Base-by-base conservation (phyloP, 139 green algal species). In the Deuterostichococcus epilithicus region DNA sequence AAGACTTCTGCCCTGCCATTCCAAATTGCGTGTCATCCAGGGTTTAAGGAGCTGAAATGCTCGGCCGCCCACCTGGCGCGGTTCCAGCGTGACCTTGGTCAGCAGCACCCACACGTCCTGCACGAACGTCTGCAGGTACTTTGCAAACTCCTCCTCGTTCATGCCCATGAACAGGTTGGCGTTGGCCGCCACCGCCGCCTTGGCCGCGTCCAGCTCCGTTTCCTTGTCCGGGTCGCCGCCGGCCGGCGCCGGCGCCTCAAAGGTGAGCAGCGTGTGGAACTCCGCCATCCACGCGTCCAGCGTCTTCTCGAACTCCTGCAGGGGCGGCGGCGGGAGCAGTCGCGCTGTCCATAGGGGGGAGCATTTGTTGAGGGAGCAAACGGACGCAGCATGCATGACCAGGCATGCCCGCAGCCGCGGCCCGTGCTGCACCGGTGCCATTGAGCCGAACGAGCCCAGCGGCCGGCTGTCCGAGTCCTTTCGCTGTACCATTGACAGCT, bases 111-210 rank as follows among this genome's bases (percentile, higher is more conserved):
- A 99, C 28, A 98, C 92, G 35, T 91, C 90, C 39, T 86, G 84
- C 10, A 88, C 88, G 76, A 96, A 96, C 13, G 84, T 90, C 32
- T 81, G 72, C 74, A 98, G 85, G 85, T 90, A 97, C 70, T 86
- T 84, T 37, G 87, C 82, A 85, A 99, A 98, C 69, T 98, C 96
- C 81, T 99, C 96, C 86, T 99, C 96, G 68, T 96, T 94, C 78
- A 92, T 92, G 52, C 81, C 97, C 42, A 80, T 80, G 68, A 81
- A 82, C 8, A 82, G 73, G 60, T 80, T 82, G 58, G 82, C 80
- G 36, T 85, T 80, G 65, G 84, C 76, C 45, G 86, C 86, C 42
- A 88, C 84, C 36, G 89, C 88, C 0, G 90, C 81, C 78, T 98
- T 97, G 15, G 97, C 77, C 15, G 77, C 84, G 76, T 98, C 93